Evolutionary conservation across 768 basidiomycete genomes (phyloP), one percentile per base, ranked within the genome.

Genomic region (Pleurotus citrinopileatus): DNA sequence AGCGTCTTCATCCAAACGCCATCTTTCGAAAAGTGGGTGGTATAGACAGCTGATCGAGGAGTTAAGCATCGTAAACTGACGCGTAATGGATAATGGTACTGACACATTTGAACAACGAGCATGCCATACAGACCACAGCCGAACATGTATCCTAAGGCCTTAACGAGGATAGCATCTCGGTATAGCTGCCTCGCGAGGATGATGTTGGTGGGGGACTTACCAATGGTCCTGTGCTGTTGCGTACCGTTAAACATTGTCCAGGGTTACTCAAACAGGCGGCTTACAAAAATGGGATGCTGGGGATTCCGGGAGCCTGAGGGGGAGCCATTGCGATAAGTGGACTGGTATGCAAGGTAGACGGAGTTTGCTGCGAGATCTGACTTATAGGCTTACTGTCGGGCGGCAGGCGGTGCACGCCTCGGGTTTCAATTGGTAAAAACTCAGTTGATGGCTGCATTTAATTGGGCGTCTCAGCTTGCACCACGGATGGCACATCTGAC

Each of bases 101-200:
- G n/a, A 61, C 58, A 61, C 28, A 61, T 25, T 28, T 63, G 60
- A 3, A 61, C 59, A 23, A 63, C 40, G 25, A 61, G 57, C 17
- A 63, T 58, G 26, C 62, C 62, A 37, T 54, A 60, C 29, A 63
- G 42, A 20, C 42, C 27, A 34, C 58, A 63, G 38, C 60, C 52
- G 48, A 60, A 61, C 37, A 61, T 42, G 25, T 61, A 62, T 3
- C 60, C 58, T 23, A 61, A 40, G 19, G 60, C 55, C 62, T 63
- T 8, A 3, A 12, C n/a, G 22, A 23, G 28, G 6, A 22, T 37
- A 34, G 5, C 38, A 19, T 40, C 7, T 40, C 10, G 29, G n/a
- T n/a, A n/a, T 34, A 34, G n/a, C 9, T 34, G 9, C 32, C 9
- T 2, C 32, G 10, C 32, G 9, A n/a, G n/a, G n/a, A 34, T n/a